Conservation (phyloP, 441 rosid species). For the Brassica hybrid region DNA sequence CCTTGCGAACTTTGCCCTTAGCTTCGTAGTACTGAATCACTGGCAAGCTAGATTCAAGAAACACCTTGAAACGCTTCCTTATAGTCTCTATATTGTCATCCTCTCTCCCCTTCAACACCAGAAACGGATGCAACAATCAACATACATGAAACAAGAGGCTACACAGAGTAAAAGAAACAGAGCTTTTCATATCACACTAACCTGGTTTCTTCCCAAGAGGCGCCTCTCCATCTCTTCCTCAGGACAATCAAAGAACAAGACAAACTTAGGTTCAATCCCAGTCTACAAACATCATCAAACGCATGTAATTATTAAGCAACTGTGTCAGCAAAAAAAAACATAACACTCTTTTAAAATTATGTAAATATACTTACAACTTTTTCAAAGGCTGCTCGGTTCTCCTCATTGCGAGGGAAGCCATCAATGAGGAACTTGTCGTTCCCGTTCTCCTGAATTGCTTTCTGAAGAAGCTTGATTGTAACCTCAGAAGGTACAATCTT, state of each 20-base stretch:
- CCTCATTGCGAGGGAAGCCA: constrained; percentile 67
- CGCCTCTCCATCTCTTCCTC: constrained; percentile 58
- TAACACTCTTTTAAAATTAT: neutral
- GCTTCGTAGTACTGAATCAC: constrained; percentile 53
- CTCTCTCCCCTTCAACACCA: constrained; percentile 52
- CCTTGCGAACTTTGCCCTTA: constrained; percentile 59
- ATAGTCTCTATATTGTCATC: constrained; percentile 64
- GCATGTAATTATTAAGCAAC: neutral
- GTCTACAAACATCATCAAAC: constrained; percentile 41
- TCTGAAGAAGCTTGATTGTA: constrained; percentile 55
- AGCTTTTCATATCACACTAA: constrained; percentile 9
- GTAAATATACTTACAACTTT: constrained; percentile 49
- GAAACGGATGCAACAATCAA: neutral
- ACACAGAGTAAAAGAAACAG: neutral
- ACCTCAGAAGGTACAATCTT: constrained; percentile 65
- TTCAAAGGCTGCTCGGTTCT: constrained; percentile 57
- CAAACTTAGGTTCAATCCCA: constrained; percentile 54
- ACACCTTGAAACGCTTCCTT: constrained; percentile 56
- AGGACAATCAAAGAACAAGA: constrained; percentile 64
- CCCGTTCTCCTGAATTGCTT: constrained; percentile 53
- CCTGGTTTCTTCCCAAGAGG: constrained; percentile 56
- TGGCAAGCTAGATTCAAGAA: constrained; percentile 53
- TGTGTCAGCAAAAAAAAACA: neutral
- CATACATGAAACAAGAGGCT: neutral
- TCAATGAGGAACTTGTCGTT: constrained; percentile 58